Percentiles rank a stretch among this genome's conserved stretches.
Evolutionary conservation across 192 early-diverging fungal species (phyloP).

Genomic region (Dissophora ornata): DNA sequence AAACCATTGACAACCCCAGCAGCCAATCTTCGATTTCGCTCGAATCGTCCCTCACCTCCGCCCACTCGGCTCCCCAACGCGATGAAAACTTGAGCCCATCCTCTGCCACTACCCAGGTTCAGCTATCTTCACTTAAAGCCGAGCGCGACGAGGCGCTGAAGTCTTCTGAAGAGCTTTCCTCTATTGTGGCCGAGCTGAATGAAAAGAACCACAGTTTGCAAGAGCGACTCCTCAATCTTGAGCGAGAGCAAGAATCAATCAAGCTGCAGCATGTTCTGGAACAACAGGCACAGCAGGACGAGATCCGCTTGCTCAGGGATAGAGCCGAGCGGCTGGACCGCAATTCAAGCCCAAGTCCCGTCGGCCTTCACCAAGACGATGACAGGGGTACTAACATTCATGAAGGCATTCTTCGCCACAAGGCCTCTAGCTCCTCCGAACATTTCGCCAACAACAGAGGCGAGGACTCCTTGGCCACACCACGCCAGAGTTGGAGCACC

Average conservation of each 20-base stretch:
- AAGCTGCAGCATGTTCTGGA: slow-evolving; percentile 44
- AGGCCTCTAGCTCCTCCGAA: slow-evolving; percentile 27
- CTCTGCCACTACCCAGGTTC: slow-evolving; percentile 7
- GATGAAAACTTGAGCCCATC: slow-evolving; percentile 8
- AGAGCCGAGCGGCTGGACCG: slow-evolving; percentile 54
- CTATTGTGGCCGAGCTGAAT: slow-evolving; percentile 46
- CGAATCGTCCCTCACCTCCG: slow-evolving; percentile 28
- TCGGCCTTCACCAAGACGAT: slow-evolving; percentile 8
- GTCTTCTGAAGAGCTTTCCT: slow-evolving; percentile 43
- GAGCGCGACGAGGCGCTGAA: slow-evolving; percentile 41
- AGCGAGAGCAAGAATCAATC: slow-evolving; percentile 41
- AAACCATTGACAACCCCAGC: slow-evolving; percentile 1
- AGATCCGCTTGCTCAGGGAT: slow-evolving; percentile 31
- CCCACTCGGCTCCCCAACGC: slow-evolving; percentile 8
- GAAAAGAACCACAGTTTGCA: slow-evolving; percentile 50
- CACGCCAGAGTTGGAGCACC: slow-evolving; percentile 51
- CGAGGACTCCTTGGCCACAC: slow-evolving; percentile 47
- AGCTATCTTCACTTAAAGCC: slow-evolving; percentile 15
- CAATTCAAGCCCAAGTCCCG: slow-evolving; percentile 30
- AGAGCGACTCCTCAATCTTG: slow-evolving; percentile 30
- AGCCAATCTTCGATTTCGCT: slow-evolving; percentile 25
- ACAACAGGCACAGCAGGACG: slow-evolving; percentile 24
- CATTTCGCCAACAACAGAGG: slow-evolving; percentile 4
- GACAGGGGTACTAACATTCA: background rate
- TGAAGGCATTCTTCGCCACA: slow-evolving; percentile 30